Evolutionary conservation across 805 yeast species (phyloP).

Genomic region (Suhomyces tanzawaensis): DNA sequence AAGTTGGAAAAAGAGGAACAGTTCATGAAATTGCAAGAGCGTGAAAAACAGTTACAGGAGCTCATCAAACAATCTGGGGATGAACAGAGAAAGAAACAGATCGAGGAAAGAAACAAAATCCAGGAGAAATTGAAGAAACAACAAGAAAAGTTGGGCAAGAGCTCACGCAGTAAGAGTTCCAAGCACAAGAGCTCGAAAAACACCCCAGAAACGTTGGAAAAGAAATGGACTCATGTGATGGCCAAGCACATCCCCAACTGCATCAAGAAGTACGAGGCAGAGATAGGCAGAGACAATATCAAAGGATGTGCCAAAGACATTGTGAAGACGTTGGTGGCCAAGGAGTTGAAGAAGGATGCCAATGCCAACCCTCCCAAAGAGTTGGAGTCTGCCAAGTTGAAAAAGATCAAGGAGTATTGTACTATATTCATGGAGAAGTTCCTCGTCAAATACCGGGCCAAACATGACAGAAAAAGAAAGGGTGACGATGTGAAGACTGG

Average conservation of each 20-base stretch:
- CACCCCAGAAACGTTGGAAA: constrained; percentile 15
- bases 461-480: constrained; percentile 23
- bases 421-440: constrained; percentile 67
- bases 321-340: constrained; percentile 60
- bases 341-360: constrained; percentile 57
- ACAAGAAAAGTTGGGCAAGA: not conserved
- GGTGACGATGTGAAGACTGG: not conserved
- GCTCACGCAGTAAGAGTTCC: not conserved
- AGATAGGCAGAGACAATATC: constrained; percentile 67
- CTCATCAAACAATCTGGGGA: constrained; percentile 30
- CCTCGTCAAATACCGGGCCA: constrained; percentile 45
- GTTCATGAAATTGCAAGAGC: constrained; percentile 31
- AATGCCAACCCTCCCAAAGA: constrained; percentile 49
- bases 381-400: constrained; percentile 60
- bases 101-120: constrained; percentile 21
- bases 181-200: not conserved
- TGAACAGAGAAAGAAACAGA: constrained; percentile 19
- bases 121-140: constrained; percentile 3
- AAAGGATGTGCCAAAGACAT: constrained; percentile 81
- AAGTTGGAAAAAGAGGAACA: constrained; percentile 31
- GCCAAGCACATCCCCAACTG: constrained; percentile 80
- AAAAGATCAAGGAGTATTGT: constrained; percentile 66
- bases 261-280: constrained; percentile 60
- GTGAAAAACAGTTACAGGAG: constrained; percentile 35
- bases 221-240: constrained; percentile 48